Conservation (phyloP, 352 stramenopile species). For the Peronospora farinosa region DNA sequence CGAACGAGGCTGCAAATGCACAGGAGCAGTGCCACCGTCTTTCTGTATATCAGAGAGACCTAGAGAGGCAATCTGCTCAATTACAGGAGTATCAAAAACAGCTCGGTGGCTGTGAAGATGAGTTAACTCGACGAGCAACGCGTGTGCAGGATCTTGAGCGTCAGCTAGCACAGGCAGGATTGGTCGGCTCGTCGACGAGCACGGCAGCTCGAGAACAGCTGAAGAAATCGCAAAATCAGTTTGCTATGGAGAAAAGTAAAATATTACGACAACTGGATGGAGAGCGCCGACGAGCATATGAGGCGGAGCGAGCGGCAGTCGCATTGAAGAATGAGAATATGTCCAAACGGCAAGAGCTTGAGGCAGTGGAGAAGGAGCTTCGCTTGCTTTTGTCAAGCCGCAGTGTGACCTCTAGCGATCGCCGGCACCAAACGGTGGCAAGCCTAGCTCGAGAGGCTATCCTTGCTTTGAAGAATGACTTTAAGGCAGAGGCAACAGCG, state of each 20-base stretch:
- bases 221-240: conserved; percentile 32
- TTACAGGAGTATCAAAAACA: conserved; percentile 31
- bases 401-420: conserved; percentile 6
- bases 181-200: conserved; percentile 31
- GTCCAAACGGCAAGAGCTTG: conserved; percentile 32
- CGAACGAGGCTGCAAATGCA: conserved; percentile 29
- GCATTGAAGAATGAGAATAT: conserved; percentile 31
- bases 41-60: conserved; percentile 20
- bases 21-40: conserved; percentile 35
- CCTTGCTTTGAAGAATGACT: conserved; percentile 34
- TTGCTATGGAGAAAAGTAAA: conserved; percentile 42
- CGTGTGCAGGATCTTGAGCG: conserved; percentile 43
- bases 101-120: conserved; percentile 20
- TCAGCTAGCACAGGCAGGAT: conserved; percentile 31
- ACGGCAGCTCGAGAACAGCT: conserved; percentile 32
- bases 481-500: conserved; percentile 32
- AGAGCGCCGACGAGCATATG: conserved; percentile 35
- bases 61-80: conserved; percentile 21
- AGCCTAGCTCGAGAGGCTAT: conserved; percentile 34
- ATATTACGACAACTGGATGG: conserved; percentile 38
- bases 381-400: conserved; percentile 16
- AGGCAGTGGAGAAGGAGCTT: conserved; percentile 40
- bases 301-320: conserved; percentile 21
- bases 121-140: conserved; percentile 20
- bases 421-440: conserved; percentile 8